Evolutionary conservation across 768 basidiomycete genomes (phyloP).

Genomic region (Pleurotus eryngii): DNA sequence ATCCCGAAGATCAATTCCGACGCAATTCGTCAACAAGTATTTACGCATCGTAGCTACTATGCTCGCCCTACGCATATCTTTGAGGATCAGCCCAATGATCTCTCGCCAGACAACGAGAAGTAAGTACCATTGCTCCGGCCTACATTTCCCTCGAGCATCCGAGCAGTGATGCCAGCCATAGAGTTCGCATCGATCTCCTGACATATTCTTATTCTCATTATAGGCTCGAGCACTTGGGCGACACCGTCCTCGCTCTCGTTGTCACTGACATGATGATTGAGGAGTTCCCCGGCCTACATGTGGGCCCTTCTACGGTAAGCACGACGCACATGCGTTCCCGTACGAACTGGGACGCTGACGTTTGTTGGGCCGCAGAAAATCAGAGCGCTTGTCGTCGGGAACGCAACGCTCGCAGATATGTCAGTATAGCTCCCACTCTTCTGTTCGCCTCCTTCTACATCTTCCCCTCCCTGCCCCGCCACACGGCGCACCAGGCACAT

Average conservation of each 20-base stretch:
- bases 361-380: slow-evolving; percentile 56
- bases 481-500: neutral
- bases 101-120: slow-evolving; percentile 82
- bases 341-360: slow-evolving; percentile 6
- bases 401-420: slow-evolving; percentile 71
- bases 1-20: slow-evolving; percentile 54
- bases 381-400: slow-evolving; percentile 70
- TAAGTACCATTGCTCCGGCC: slow-evolving; percentile 24
- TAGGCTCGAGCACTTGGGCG: slow-evolving; percentile 77
- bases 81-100: slow-evolving; percentile 70
- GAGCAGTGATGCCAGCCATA: neutral
- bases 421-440: slow-evolving; percentile 23
- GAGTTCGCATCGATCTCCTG: slow-evolving; percentile 5
- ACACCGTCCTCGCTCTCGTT: slow-evolving; percentile 64
- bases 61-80: slow-evolving; percentile 73
- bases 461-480: neutral
- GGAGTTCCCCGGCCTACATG: slow-evolving; percentile 64
- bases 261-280: slow-evolving; percentile 65
- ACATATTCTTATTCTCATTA: neutral
- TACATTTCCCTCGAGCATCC: neutral
- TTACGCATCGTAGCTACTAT: slow-evolving; percentile 72
- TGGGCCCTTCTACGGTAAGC: slow-evolving; percentile 75
- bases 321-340: neutral
- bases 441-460: neutral
- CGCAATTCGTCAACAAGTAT: slow-evolving; percentile 51